Evolutionary conservation across 371 early-diverging fungal genomes (phyloP).

Genomic region (Neoconidiobolus thromboides): DNA sequence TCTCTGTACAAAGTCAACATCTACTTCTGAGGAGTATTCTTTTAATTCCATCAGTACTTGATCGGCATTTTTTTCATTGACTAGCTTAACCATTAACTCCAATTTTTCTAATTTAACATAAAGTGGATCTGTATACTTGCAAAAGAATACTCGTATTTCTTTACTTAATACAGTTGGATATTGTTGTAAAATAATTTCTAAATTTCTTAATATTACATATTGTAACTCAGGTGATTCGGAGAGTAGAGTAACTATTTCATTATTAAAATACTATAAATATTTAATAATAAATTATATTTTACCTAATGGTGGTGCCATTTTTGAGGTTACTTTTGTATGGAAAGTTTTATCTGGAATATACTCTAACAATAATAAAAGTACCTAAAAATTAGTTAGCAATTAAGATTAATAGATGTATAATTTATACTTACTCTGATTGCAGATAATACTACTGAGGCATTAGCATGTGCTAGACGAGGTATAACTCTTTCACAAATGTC

Average conservation of each 20-base stretch:
- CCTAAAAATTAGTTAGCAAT: slow-evolving; percentile 11
- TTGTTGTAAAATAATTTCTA: slow-evolving; percentile 65
- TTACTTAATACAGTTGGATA: slow-evolving; percentile 60
- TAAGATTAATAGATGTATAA: slow-evolving; percentile 2
- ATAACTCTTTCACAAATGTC: slow-evolving; percentile 67
- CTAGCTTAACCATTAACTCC: slow-evolving; percentile 68
- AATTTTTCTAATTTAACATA: slow-evolving; percentile 90
- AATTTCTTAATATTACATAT: slow-evolving; percentile 83
- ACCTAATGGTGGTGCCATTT: slow-evolving; percentile 83
- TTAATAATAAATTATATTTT: slow-evolving; percentile 3
- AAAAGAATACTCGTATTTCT: slow-evolving; percentile 84
- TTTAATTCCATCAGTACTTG: slow-evolving; percentile 73
- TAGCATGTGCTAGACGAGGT: slow-evolving; percentile 82
- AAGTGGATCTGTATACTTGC: slow-evolving; percentile 91
- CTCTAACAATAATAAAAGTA: slow-evolving; percentile 40
- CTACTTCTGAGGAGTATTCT: slow-evolving; percentile 87
- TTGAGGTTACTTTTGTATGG: slow-evolving; percentile 40
- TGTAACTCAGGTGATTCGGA: slow-evolving; percentile 82
- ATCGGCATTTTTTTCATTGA: slow-evolving; percentile 57
- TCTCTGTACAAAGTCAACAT: slow-evolving; percentile 88
- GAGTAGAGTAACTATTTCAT: slow-evolving; percentile 51
- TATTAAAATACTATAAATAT: neutral
- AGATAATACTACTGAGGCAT: slow-evolving; percentile 76
- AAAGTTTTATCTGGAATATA: slow-evolving; percentile 44
- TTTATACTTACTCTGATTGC: slow-evolving; percentile 41